Evolutionary conservation across 306 rosid species (phyloP).

Genomic region (Fragaria ananassa): DNA sequence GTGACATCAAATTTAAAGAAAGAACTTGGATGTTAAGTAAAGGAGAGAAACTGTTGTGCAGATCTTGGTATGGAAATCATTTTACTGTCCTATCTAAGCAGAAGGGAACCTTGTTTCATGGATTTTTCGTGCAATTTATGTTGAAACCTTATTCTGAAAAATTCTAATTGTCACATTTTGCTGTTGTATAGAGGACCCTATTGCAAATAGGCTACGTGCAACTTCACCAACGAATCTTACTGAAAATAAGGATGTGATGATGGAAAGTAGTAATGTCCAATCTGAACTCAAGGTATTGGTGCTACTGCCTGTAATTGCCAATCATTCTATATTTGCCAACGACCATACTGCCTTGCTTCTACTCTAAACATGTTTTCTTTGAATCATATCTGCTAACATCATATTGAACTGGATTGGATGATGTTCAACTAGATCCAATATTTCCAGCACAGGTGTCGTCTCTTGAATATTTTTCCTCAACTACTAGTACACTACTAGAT

Average conservation of each 20-base stretch:
- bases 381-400: background rate
- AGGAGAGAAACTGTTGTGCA: background rate
- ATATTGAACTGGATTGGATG: background rate
- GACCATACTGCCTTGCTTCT: background rate
- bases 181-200: slow-evolving; percentile 66
- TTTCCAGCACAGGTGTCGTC: background rate
- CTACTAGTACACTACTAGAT: background rate
- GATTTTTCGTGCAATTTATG: background rate
- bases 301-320: slow-evolving; percentile 15
- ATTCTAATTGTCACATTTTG: slow-evolving; percentile 14
- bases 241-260: slow-evolving; percentile 46
- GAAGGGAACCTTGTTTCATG: background rate
- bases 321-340: background rate
- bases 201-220: slow-evolving; percentile 62
- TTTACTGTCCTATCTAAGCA: background rate
- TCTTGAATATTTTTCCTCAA: background rate
- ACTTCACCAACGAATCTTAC: slow-evolving; percentile 55
- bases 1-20: background rate
- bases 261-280: slow-evolving; percentile 44
- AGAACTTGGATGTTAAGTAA: background rate
- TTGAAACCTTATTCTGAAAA: slow-evolving; percentile 9
- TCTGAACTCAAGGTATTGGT: slow-evolving; percentile 50
- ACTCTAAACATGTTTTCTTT: background rate
- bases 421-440: background rate
- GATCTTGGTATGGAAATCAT: background rate